Evolutionary conservation across 2,329 filamentous ascomycete genomes (phyloP).

Genomic region (Metarhizium brunneum): DNA sequence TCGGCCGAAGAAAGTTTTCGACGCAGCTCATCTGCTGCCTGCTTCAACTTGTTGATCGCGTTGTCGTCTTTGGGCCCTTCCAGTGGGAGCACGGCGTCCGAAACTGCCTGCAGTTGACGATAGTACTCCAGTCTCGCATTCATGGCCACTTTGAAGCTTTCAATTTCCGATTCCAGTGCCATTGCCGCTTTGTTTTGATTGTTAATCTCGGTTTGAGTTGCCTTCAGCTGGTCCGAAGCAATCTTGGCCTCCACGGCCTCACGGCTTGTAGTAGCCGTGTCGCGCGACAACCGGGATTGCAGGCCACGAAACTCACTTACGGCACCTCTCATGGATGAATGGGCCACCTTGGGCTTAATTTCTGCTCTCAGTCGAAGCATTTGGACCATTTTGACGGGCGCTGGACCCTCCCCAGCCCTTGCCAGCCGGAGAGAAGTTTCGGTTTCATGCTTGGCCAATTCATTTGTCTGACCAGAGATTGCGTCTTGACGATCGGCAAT

Average conservation of each 20-base stretch:
- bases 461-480: constrained; percentile 68
- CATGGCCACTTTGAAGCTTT: constrained; percentile 68
- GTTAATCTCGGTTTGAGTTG: constrained; percentile 44
- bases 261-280: constrained; percentile 21
- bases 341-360: constrained; percentile 37
- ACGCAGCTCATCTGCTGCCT: constrained; percentile 32
- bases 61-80: constrained; percentile 52
- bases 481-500: constrained; percentile 71
- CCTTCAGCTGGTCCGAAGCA: constrained; percentile 51
- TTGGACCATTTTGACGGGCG: constrained; percentile 51
- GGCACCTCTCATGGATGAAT: constrained; percentile 60
- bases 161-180: constrained; percentile 58
- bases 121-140: constrained; percentile 87
- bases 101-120: constrained; percentile 81
- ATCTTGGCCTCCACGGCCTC: constrained; percentile 62
- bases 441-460: constrained; percentile 65
- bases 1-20: constrained; percentile 52
- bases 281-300: constrained; percentile 31
- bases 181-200: constrained; percentile 40
- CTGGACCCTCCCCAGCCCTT: constrained; percentile 55
- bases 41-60: constrained; percentile 23
- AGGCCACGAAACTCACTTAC: constrained; percentile 62
- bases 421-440: constrained; percentile 52
- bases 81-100: constrained; percentile 72
- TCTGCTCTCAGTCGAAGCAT: constrained; percentile 38